Percentiles rank a stretch among this genome's conserved stretches.
phyloP scores from a whole-genome alignment of 2,329 filamentous ascomycete species.

The Scleromitrula shiraiana region DNA sequence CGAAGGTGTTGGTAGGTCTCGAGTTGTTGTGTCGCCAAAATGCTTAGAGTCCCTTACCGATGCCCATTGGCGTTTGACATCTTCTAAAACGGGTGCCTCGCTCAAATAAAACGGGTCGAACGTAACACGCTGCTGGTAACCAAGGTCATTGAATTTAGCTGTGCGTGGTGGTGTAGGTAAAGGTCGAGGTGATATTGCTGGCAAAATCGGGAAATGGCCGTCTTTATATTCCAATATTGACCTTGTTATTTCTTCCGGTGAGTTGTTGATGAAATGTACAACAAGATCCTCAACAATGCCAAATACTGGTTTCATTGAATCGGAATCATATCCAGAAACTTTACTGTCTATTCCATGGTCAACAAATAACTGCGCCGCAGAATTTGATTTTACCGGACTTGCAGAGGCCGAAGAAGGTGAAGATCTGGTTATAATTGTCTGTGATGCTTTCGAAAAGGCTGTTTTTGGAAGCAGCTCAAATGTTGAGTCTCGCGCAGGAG shows the following conservation, averaged over 20 bases:
- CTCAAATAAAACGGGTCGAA: conserved; percentile 12
- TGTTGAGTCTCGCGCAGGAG: neutral
- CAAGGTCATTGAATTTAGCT: neutral
- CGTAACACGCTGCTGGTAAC: conserved; percentile 7
- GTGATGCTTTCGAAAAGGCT: conserved; percentile 26
- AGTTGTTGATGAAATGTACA: conserved; percentile 43
- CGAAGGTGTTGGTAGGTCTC: conserved; percentile 2
- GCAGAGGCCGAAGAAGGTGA: conserved; percentile 14
- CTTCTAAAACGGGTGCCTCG: conserved; percentile 5
- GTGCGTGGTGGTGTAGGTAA: conserved; percentile 5
- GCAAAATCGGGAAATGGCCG: conserved; percentile 30
- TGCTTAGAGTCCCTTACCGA: neutral
- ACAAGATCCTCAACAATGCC: conserved; percentile 49
- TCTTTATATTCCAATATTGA: conserved; percentile 34
- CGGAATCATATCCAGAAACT: conserved; percentile 15
- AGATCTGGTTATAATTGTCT: conserved; percentile 28
- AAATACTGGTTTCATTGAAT: conserved; percentile 36
- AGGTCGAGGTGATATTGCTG: neutral
- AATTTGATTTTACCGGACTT: neutral
- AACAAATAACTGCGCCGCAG: conserved; percentile 26
- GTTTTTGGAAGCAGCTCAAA: conserved; percentile 21
- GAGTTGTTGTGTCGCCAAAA: neutral
- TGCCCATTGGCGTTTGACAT: neutral
- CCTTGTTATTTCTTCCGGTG: conserved; percentile 40
- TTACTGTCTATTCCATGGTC: conserved; percentile 37